These are phyloP conservation scores for Cryptococcus sp. DNA, from an alignment of 1,284 basidiomycete species.

Conservation along the genomic window DNA sequence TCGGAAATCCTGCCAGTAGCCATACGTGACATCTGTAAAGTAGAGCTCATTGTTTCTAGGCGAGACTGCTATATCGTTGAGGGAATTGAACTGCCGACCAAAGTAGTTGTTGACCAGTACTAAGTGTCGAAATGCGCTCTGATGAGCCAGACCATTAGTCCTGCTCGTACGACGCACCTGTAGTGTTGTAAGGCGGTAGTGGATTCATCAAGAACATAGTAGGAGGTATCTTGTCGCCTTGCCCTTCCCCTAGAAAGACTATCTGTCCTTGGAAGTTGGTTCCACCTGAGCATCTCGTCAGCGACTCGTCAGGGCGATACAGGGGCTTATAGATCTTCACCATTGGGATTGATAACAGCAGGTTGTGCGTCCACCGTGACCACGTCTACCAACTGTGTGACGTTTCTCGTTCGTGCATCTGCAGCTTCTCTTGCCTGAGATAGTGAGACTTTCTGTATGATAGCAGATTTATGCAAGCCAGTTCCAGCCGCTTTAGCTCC, in stretches of 20 bases:
- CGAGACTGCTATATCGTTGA: slow-evolving; percentile 76
- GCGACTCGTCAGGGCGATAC: background rate
- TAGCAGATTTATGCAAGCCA: slow-evolving; percentile 56
- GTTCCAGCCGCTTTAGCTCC: slow-evolving; percentile 53
- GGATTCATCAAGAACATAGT: slow-evolving; percentile 67
- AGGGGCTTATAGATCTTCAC: slow-evolving; percentile 38
- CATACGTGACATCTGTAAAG: slow-evolving; percentile 60
- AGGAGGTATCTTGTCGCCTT: slow-evolving; percentile 62
- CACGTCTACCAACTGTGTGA: slow-evolving; percentile 58
- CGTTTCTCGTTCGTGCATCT: slow-evolving; percentile 53
- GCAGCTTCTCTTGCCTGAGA: slow-evolving; percentile 41
- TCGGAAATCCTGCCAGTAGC: slow-evolving; percentile 65
- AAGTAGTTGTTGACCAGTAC: slow-evolving; percentile 69
- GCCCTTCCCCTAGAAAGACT: slow-evolving; percentile 68
- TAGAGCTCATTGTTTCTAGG: slow-evolving; percentile 52
- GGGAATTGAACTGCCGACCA: slow-evolving; percentile 76
- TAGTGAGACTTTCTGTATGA: slow-evolving; percentile 56
- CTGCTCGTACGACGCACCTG: slow-evolving; percentile 35
- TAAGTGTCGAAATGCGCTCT: background rate
- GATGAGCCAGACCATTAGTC: background rate
- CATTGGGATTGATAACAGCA: slow-evolving; percentile 73
- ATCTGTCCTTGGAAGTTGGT: slow-evolving; percentile 61
- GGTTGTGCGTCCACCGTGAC: slow-evolving; percentile 46
- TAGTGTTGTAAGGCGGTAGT: slow-evolving; percentile 62
- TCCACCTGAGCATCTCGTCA: slow-evolving; percentile 59